A percentile compares a stretch with the other conserved stretches of the same genome.
Conservation (phyloP, 1,284 basidiomycete species). For the Afroboletus lepidellus region DNA sequence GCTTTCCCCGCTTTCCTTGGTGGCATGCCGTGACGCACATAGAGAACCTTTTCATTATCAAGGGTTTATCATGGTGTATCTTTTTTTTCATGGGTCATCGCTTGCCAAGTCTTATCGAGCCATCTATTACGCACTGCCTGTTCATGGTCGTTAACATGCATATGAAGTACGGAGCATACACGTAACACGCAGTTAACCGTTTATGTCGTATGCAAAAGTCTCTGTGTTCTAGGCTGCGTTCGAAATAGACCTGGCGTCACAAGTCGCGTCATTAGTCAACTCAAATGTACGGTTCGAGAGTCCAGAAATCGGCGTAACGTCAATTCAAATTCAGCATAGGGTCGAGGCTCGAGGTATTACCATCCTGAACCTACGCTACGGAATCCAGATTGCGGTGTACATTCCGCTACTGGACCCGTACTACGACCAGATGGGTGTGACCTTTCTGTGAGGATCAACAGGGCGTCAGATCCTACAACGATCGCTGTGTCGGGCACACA, state of each 20-base stretch:
- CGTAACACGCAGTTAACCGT: not conserved
- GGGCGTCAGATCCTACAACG: not conserved
- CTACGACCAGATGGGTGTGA: too few relatives aligned
- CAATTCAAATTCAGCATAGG: not conserved
- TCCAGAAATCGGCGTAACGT: too few relatives aligned
- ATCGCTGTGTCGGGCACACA: not conserved
- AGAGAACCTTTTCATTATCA: slow-evolving; percentile 17
- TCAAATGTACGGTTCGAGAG: not conserved
- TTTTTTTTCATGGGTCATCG: slow-evolving; percentile 20
- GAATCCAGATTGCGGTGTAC: slow-evolving; percentile 6
- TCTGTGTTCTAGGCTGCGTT: not conserved
- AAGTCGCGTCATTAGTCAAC: slow-evolving; percentile 1
- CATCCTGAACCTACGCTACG: slow-evolving; percentile 7
- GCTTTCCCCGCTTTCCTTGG: not conserved
- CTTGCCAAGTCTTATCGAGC: slow-evolving; percentile 3
- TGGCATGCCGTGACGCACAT: slow-evolving; percentile 26
- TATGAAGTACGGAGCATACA: not conserved
- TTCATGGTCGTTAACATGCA: slow-evolving; percentile 1
- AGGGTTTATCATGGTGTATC: slow-evolving; percentile 11
- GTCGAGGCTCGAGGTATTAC: not conserved
- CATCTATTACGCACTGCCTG: slow-evolving; percentile 1
- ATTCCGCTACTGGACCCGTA: not conserved
- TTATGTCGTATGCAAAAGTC: slow-evolving; percentile 10
- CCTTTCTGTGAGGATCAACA: too few relatives aligned
- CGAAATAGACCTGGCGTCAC: not conserved